Evolutionary conservation across 1,284 basidiomycete genomes (phyloP).

Genomic region (Rhizopogon parksii): DNA sequence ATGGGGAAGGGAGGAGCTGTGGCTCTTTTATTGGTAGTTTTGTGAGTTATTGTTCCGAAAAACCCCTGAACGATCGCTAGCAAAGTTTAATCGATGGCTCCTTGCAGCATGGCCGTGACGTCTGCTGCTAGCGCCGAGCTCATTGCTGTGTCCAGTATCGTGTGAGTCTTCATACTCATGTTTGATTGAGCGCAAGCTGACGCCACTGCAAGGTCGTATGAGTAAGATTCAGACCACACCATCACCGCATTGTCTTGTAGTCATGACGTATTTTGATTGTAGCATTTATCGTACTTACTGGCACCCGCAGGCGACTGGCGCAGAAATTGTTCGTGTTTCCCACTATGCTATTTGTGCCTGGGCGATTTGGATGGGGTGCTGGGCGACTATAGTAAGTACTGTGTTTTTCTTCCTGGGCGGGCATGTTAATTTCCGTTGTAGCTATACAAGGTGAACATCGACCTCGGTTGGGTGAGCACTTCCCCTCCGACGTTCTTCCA

Average conservation of each 20-base stretch:
- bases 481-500: neutral
- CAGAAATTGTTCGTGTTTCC: constrained; percentile 44
- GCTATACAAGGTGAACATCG: constrained; percentile 39
- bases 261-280: neutral
- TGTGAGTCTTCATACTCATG: constrained; percentile 31
- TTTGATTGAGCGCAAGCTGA: constrained; percentile 3
- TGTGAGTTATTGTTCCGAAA: constrained; percentile 28
- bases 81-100: neutral
- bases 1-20: constrained; percentile 48
- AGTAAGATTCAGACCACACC: constrained; percentile 25
- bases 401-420: neutral
- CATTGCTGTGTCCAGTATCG: constrained; percentile 51
- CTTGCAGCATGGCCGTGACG: constrained; percentile 46
- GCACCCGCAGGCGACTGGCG: constrained; percentile 38
- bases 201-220: constrained; percentile 30
- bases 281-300: constrained; percentile 46
- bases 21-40: constrained; percentile 46
- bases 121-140: constrained; percentile 55
- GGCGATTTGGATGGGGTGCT: constrained; percentile 56
- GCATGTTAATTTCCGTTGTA: constrained; percentile 11
- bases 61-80: neutral
- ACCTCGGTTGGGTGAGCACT: constrained; percentile 36
- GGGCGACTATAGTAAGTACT: constrained; percentile 38
- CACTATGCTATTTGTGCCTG: constrained; percentile 52
- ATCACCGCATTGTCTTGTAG: neutral